Evolutionary conservation across 805 yeast genomes (phyloP), one percentile per base, ranked within the genome.

Genomic region (Isabelozyma rhagii): DNA sequence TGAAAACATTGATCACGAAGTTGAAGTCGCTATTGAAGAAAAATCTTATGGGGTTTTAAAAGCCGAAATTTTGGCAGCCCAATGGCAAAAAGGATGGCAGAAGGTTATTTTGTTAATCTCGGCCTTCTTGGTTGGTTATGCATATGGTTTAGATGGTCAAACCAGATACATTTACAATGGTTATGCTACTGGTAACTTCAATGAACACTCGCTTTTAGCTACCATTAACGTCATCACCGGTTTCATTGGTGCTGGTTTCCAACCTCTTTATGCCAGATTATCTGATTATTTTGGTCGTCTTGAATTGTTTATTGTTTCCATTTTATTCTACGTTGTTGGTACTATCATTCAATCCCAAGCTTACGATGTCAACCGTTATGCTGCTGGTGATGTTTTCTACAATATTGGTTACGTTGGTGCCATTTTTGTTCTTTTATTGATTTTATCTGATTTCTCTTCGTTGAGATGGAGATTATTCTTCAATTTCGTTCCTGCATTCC

Each of bases 321-420:
- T 64, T 10, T 27, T 63, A 11, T 58, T 64, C 47, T 65, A 64
- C 47, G 56, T 57, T 8, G 60, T 64, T 18, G 69, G 69, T 3
- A 62, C 68, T 5, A 50, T 65, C 21, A 63, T 65, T 40, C 64
- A 63, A 56, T 63, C 67, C 2, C 67, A 64, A 49, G 66, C 69
- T 18, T 56, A 53, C 39, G 61, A 59, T 46, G 61, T 65, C 18
- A 56, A 64, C 28, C 53, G 62, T 8, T 65, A 60, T 47, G 68
- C 68, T 27, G 66, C 58, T 34, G 69, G 69, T 44, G 62, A 68
- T 2, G 67, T 65, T 28, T 54, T 65, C 46, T 58, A 58, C 42
- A 48, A 51, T 38, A 48, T 59, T 39, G 63, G 62, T 9, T 51
- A 51, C 51, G 49, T 55, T 14, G 63, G 63, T 36, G 49, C 52